phyloP scores from a whole-genome alignment of 108 stramenopile genomes.

The Skeletonema potamos region DNA sequence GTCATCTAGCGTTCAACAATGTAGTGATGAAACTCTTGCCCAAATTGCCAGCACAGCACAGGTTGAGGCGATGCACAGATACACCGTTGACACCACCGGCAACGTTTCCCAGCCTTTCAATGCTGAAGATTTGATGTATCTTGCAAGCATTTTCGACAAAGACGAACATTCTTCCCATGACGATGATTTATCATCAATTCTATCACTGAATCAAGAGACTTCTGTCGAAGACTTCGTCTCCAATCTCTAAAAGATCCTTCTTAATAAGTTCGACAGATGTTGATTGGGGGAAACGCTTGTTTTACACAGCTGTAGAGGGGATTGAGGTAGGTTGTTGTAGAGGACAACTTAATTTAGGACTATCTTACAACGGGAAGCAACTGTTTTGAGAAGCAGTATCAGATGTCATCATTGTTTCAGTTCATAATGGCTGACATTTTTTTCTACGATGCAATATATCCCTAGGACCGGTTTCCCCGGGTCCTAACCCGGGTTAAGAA shows the following conservation, averaged over 20 bases:
- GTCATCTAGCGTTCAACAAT: neutral
- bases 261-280: too few species aligned
- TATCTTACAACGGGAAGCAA: too few species aligned
- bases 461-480: too few species aligned
- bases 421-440: too few species aligned
- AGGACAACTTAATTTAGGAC: too few species aligned
- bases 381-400: too few species aligned
- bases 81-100: neutral
- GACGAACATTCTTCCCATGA: neutral
- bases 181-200: neutral
- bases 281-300: too few species aligned
- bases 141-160: neutral
- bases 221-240: conserved; percentile 7
- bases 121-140: neutral
- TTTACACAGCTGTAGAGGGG: too few species aligned
- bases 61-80: neutral
- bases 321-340: too few species aligned
- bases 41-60: neutral
- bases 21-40: neutral
- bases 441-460: too few species aligned
- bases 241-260: conserved; percentile 1
- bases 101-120: neutral
- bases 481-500: too few species aligned
- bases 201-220: neutral
- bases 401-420: too few species aligned